Percentiles rank a stretch among this genome's conserved stretches.
Conservation (phyloP, 2,329 filamentous ascomycete species). For the Pseudofabraea citricarpa region DNA sequence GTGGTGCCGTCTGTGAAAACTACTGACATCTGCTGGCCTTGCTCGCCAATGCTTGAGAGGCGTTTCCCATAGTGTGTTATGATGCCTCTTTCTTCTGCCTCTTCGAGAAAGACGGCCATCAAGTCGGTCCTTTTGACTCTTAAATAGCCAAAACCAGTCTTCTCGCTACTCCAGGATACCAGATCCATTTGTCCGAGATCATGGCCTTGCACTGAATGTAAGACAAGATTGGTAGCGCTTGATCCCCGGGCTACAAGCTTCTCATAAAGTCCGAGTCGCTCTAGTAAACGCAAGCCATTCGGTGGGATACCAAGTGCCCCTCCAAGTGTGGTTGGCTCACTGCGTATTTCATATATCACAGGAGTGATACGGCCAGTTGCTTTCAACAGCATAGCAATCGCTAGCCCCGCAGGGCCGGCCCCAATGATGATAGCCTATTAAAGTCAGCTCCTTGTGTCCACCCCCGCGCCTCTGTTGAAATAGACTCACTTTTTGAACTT, state of each 20-base stretch:
- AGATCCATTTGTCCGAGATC: constrained; percentile 15
- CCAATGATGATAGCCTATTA: constrained; percentile 15
- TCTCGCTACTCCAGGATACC: constrained; percentile 9
- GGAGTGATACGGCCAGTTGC: constrained; percentile 13
- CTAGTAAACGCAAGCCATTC: constrained; percentile 26
- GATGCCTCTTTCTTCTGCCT: constrained; percentile 17
- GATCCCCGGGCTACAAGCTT: constrained; percentile 15
- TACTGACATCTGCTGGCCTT: constrained; percentile 15
- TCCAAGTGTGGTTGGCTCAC: constrained; percentile 26
- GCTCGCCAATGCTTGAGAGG: constrained; percentile 20
- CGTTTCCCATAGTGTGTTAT: constrained; percentile 22
- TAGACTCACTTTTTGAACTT: too few species aligned
- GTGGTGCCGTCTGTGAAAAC: constrained; percentile 25
- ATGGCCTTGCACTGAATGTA: constrained; percentile 20
- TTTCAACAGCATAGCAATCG: constrained; percentile 11
- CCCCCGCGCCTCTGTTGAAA: too few species aligned
- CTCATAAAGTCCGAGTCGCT: constrained; percentile 22
- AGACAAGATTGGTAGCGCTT: constrained; percentile 12
- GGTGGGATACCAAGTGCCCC: constrained; percentile 26
- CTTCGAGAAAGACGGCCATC: constrained; percentile 22
- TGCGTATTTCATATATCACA: constrained; percentile 25
- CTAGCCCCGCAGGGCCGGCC: constrained; percentile 11
- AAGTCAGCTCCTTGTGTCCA: too few species aligned
- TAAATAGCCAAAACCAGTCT: constrained; percentile 27
- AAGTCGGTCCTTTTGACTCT: constrained; percentile 27